Conservation (phyloP, 768 basidiomycete genomes). For the Vararia minispora region DNA sequence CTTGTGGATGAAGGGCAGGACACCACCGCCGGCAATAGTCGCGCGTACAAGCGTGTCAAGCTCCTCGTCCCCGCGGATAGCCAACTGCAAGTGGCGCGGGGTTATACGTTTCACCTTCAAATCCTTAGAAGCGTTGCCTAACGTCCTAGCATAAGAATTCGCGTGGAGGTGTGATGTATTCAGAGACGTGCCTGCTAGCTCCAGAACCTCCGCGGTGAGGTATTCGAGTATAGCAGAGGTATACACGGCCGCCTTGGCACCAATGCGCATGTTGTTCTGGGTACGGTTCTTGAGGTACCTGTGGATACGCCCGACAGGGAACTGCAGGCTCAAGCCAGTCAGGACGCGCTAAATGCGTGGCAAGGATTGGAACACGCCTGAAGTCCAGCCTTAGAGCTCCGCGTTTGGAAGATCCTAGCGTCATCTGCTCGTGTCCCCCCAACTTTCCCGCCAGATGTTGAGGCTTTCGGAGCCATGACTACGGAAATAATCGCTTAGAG, state of each 20-base stretch:
- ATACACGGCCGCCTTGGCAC: slow-evolving; percentile 96
- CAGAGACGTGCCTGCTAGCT: slow-evolving; percentile 69
- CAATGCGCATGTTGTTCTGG: slow-evolving; percentile 89
- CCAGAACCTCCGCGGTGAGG: slow-evolving; percentile 90
- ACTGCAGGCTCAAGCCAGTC: slow-evolving; percentile 31
- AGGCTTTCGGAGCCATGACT: too few relatives aligned
- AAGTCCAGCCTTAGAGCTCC: slow-evolving; percentile 11
- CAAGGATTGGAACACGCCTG: not conserved
- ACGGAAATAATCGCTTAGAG: too few relatives aligned
- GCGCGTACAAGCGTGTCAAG: slow-evolving; percentile 92
- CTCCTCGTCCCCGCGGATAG: slow-evolving; percentile 95
- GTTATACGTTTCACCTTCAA: slow-evolving; percentile 96
- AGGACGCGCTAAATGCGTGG: not conserved
- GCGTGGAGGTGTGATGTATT: not conserved
- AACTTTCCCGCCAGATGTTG: too few relatives aligned
- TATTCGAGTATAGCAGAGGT: slow-evolving; percentile 96
- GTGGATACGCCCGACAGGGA: slow-evolving; percentile 96
- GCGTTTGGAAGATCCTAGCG: slow-evolving; percentile 11
- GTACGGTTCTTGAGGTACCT: slow-evolving; percentile 88
- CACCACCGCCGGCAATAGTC: slow-evolving; percentile 87
- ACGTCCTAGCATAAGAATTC: not conserved
- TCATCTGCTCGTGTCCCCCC: too few relatives aligned
- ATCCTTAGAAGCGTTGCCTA: slow-evolving; percentile 96
- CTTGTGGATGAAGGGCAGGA: slow-evolving; percentile 85
- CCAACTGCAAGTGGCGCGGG: slow-evolving; percentile 89